Percentiles rank a stretch among this genome's conserved stretches.
phyloP scores from a whole-genome alignment of 768 basidiomycete species.

The Boletus subparvulus region DNA sequence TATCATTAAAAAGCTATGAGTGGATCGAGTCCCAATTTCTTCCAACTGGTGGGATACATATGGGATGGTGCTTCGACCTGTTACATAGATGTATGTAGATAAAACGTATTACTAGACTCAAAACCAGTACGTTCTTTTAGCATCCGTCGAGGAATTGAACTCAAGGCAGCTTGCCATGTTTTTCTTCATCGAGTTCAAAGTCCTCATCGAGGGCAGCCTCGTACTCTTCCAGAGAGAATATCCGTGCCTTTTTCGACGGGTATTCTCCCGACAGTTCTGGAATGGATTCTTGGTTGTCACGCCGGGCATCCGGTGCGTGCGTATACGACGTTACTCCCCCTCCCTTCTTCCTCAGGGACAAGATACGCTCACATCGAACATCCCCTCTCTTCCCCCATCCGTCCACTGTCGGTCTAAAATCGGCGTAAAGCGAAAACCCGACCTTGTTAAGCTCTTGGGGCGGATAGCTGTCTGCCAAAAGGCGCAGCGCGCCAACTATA shows the following conservation, averaged over 20 bases:
- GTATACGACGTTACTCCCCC: constrained; percentile 15
- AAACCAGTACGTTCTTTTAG: constrained; percentile 18
- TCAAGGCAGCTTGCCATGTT: constrained; percentile 28
- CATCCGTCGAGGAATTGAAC: neutral
- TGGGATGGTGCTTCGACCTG: constrained; percentile 5
- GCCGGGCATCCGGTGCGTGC: constrained; percentile 1
- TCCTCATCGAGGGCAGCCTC: constrained; percentile 52
- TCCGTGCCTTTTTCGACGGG: constrained; percentile 42
- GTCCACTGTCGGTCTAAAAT: constrained; percentile 79
- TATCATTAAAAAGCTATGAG: constrained; percentile 77
- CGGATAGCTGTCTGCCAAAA: constrained; percentile 61
- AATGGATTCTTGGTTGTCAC: constrained; percentile 4
- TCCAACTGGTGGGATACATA: neutral
- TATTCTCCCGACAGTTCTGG: constrained; percentile 21
- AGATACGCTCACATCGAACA: constrained; percentile 65
- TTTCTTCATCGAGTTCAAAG: constrained; percentile 45
- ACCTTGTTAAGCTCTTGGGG: constrained; percentile 57
- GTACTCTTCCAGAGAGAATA: constrained; percentile 49
- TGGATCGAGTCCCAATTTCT: neutral
- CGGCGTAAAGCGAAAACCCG: constrained; percentile 80
- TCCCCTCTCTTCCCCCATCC: constrained; percentile 86
- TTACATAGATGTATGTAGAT: constrained; percentile 29
- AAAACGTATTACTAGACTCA: constrained; percentile 12
- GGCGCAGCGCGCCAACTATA: constrained; percentile 72
- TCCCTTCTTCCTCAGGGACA: constrained; percentile 50